These are phyloP conservation scores for Exophiala mesophila DNA, from an alignment of 2,329 filamentous ascomycete species.

Conservation along the genomic window DNA sequence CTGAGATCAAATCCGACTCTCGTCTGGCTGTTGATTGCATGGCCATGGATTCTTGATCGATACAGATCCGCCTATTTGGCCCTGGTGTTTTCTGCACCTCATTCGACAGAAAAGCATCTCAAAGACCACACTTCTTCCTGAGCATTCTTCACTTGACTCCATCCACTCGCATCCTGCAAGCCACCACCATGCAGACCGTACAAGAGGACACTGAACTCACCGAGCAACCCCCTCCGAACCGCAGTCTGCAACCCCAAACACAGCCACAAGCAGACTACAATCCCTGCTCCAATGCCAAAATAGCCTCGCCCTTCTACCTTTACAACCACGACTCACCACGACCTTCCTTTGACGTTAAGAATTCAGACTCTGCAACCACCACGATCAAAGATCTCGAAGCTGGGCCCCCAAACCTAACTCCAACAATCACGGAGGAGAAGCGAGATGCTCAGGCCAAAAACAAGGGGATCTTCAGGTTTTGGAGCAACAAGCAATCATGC, in stretches of 20 bases:
- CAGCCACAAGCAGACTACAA: conserved; percentile 32
- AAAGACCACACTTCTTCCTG: neutral
- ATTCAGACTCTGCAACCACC: conserved; percentile 15
- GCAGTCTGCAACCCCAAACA: conserved; percentile 2
- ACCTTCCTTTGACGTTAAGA: conserved; percentile 28
- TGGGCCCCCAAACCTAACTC: conserved; percentile 22
- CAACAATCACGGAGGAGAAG: conserved; percentile 24
- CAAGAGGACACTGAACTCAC: conserved; percentile 19
- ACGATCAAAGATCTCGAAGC: conserved; percentile 33
- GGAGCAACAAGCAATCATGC: conserved; percentile 29
- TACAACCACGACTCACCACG: conserved; percentile 35
- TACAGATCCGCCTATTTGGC: neutral
- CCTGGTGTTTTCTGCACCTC: neutral
- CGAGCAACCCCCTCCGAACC: conserved; percentile 12
- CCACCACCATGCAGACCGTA: conserved; percentile 8
- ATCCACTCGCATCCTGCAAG: neutral
- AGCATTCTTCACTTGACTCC: neutral
- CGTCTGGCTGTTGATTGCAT: neutral
- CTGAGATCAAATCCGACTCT: neutral
- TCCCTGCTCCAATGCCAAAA: conserved; percentile 37
- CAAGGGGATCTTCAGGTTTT: conserved; percentile 15
- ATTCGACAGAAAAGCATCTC: neutral
- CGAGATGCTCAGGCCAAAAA: conserved; percentile 14
- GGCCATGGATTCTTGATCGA: neutral
- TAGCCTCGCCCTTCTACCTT: conserved; percentile 43